Percentiles rank a stretch among this genome's conserved stretches.
These are phyloP conservation scores for Mycena latifolia DNA, from an alignment of 768 basidiomycete species.

Conservation along the genomic window DNA sequence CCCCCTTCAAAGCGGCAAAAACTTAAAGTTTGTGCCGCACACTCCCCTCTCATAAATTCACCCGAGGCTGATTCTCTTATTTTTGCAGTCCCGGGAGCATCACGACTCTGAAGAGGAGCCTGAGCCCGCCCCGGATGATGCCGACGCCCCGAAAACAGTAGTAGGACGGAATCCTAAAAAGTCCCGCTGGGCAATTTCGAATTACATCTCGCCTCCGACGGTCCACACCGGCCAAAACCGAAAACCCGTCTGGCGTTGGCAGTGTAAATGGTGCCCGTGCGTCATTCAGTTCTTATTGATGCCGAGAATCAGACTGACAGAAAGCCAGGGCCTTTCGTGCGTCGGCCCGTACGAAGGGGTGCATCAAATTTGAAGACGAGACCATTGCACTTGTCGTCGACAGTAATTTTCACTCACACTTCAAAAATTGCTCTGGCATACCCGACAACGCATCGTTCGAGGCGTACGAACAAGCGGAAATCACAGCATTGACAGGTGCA, in stretches of 20 bases:
- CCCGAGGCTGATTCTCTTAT: background rate
- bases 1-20: background rate
- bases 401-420: too few species aligned
- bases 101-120: background rate
- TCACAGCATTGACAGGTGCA: too few species aligned
- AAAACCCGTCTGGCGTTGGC: conserved; percentile 9
- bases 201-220: background rate
- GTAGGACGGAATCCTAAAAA: conserved; percentile 1
- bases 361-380: too few species aligned
- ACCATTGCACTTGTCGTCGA: too few species aligned
- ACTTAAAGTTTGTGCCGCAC: background rate
- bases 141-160: background rate
- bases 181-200: too few species aligned
- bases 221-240: background rate
- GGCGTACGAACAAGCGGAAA: too few species aligned
- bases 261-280: conserved; percentile 6
- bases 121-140: too few species aligned
- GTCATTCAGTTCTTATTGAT: too few species aligned
- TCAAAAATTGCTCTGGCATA: too few species aligned
- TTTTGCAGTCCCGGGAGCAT: background rate
- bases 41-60: background rate
- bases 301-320: too few species aligned
- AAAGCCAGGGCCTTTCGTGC: background rate
- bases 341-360: too few species aligned
- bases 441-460: too few species aligned